Evolutionary conservation across 2,329 filamentous ascomycete genomes (phyloP).

Genomic region (Epichloe glyceriae): DNA sequence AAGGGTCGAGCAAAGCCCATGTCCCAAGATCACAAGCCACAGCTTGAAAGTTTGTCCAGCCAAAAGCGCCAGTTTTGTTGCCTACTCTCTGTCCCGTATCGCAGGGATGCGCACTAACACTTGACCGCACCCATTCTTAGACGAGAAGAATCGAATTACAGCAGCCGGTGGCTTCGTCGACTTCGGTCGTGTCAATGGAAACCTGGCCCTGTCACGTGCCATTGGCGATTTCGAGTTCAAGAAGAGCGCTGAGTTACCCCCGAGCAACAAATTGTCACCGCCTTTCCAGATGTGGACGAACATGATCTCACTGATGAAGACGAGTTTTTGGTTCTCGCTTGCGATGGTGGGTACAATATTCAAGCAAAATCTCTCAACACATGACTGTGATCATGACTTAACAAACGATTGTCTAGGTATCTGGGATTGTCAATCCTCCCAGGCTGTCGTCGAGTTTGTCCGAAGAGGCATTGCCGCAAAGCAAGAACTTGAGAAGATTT

Average conservation of each 20-base stretch:
- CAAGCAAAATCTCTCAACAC: neutral
- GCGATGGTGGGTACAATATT: slow-evolving; percentile 55
- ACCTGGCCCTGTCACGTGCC: slow-evolving; percentile 87
- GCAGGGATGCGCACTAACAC: neutral
- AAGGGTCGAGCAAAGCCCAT: slow-evolving; percentile 95
- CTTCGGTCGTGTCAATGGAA: slow-evolving; percentile 96
- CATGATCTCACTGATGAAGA: slow-evolving; percentile 89
- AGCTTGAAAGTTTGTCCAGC: slow-evolving; percentile 71
- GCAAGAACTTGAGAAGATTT: slow-evolving; percentile 88
- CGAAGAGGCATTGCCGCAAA: slow-evolving; percentile 91
- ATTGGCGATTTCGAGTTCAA: slow-evolving; percentile 99
- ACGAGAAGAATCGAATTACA: slow-evolving; percentile 89
- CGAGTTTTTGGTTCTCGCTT: slow-evolving; percentile 87
- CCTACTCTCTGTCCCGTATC: neutral
- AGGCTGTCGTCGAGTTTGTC: slow-evolving; percentile 94
- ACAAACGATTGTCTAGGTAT: slow-evolving; percentile 51
- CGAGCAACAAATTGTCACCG: slow-evolving; percentile 98
- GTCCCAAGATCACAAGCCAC: slow-evolving; percentile 98
- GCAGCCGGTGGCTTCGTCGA: slow-evolving; percentile 96
- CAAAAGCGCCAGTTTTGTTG: slow-evolving; percentile 1
- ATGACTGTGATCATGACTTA: neutral
- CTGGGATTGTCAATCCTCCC: slow-evolving; percentile 98
- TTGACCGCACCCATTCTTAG: slow-evolving; percentile 29
- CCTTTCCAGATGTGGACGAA: slow-evolving; percentile 83
- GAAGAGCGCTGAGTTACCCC: slow-evolving; percentile 95